These are phyloP conservation scores for Lentinula sp. DNA, from an alignment of 768 basidiomycete genomes.

Conservation along the genomic window DNA sequence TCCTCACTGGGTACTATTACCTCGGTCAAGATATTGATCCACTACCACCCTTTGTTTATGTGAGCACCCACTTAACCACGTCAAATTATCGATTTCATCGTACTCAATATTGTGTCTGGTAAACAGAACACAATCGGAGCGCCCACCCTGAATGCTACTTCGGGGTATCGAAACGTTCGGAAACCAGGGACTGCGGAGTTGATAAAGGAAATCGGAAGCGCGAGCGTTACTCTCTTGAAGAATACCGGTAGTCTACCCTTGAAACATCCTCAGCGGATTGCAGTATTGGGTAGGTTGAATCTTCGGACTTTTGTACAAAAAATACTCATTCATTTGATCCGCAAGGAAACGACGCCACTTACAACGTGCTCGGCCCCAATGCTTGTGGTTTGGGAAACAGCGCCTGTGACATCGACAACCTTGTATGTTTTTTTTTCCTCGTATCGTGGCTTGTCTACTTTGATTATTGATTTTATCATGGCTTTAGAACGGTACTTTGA, in stretches of 20 bases:
- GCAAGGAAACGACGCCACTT: conserved; percentile 30
- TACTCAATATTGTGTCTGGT: neutral
- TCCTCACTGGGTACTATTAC: conserved; percentile 38
- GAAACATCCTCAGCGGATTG: neutral
- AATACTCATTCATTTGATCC: neutral
- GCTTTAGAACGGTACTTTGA: conserved; percentile 13
- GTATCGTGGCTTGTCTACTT: neutral
- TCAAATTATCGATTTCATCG: neutral
- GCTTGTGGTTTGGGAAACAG: conserved; percentile 18
- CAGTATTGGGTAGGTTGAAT: neutral
- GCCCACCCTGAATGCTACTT: neutral
- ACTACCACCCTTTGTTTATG: neutral
- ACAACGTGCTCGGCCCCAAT: conserved; percentile 30
- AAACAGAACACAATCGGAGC: neutral
- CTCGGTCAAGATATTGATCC: conserved; percentile 17
- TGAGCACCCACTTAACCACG: neutral
- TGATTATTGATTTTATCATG: neutral
- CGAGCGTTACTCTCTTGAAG: conserved; percentile 40
- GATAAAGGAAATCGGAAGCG: conserved; percentile 36
- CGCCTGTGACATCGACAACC: neutral
- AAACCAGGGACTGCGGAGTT: conserved; percentile 14
- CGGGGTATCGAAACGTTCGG: conserved; percentile 1
- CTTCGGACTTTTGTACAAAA: neutral
- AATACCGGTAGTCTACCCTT: conserved; percentile 19
- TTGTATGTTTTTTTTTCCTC: neutral